A percentile compares a stretch with the other conserved stretches of the same genome.
These are phyloP conservation scores for Boletus speciosus DNA, from an alignment of 768 basidiomycete genomes.

Conservation along the genomic window DNA sequence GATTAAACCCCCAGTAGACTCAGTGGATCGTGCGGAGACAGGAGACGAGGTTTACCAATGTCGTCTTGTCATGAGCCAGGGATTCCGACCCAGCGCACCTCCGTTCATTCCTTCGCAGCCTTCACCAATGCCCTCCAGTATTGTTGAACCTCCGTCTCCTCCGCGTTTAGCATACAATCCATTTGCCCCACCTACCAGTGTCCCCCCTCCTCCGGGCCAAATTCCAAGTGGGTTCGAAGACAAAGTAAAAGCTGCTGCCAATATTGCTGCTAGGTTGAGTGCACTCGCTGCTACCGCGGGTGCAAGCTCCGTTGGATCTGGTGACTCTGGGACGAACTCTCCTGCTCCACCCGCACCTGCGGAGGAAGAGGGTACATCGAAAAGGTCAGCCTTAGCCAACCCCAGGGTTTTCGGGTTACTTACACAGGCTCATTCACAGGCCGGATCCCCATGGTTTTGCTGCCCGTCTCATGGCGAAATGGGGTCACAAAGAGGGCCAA, in stretches of 20 bases:
- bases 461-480: conserved; percentile 89
- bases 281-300: conserved; percentile 43
- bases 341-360: conserved; percentile 27
- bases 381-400: conserved; percentile 9
- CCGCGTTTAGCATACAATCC: conserved; percentile 65
- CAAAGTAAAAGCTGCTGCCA: conserved; percentile 72
- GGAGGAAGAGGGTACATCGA: conserved; percentile 29
- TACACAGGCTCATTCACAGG: conserved; percentile 21
- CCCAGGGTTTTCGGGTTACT: neutral
- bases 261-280: conserved; percentile 72
- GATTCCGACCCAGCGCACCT: conserved; percentile 29
- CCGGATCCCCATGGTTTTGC: conserved; percentile 75
- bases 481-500: conserved; percentile 93
- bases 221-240: conserved; percentile 52
- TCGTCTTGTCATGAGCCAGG: conserved; percentile 54
- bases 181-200: conserved; percentile 59
- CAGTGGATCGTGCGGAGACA: conserved; percentile 35
- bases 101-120: conserved; percentile 26
- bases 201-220: conserved; percentile 56
- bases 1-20: neutral
- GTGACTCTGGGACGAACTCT: conserved; percentile 23
- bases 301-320: conserved; percentile 22
- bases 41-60: conserved; percentile 71
- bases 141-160: conserved; percentile 37
- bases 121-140: conserved; percentile 21